phyloP scores from a whole-genome alignment of 2,329 filamentous ascomycete genomes.

The Dactylellina parvicollis region DNA sequence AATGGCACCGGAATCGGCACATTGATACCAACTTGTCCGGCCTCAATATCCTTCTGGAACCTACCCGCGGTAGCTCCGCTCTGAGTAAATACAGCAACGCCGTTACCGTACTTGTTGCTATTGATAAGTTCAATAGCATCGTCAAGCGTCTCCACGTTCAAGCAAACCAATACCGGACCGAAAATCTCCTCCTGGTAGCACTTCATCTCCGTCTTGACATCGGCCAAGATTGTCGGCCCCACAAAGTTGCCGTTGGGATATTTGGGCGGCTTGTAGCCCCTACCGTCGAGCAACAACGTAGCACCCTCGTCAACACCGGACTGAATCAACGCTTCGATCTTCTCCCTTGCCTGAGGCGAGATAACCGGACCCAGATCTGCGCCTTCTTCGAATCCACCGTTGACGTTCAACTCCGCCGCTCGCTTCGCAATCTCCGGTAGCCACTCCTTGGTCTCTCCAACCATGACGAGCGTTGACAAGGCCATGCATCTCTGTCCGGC shows the following conservation, averaged over 20 bases:
- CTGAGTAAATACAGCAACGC: constrained; percentile 83
- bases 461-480: constrained; percentile 81
- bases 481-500: constrained; percentile 90
- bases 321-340: constrained; percentile 79
- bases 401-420: constrained; percentile 76
- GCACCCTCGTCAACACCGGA: constrained; percentile 83
- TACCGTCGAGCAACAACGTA: constrained; percentile 81
- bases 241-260: constrained; percentile 84
- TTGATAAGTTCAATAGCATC: constrained; percentile 85
- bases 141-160: constrained; percentile 80
- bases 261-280: constrained; percentile 77
- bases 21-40: constrained; percentile 86
- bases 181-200: constrained; percentile 90
- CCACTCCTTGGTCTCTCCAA: constrained; percentile 86
- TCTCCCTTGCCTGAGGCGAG: constrained; percentile 78
- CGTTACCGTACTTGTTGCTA: constrained; percentile 86
- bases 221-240: constrained; percentile 81
- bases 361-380: constrained; percentile 85
- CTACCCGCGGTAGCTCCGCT: constrained; percentile 79
- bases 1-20: constrained; percentile 68
- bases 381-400: constrained; percentile 82
- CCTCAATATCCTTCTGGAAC: constrained; percentile 83
- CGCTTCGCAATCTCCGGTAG: constrained; percentile 79
- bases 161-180: constrained; percentile 81
- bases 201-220: constrained; percentile 81